phyloP scores from a whole-genome alignment of 1,139 yeast species.

The Saccharomyces hybrid region DNA sequence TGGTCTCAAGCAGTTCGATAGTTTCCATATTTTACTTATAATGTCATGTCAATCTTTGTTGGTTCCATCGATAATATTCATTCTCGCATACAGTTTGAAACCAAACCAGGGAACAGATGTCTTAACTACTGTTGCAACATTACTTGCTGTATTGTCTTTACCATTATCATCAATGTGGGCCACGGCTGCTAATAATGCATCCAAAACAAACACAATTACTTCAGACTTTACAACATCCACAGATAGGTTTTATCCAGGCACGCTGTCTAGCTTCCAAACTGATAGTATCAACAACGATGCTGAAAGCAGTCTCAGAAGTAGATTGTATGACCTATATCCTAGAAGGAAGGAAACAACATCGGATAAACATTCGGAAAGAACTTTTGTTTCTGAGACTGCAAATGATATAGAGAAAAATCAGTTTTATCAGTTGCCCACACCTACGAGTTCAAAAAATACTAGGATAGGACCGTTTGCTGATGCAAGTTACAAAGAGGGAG shows the following conservation, averaged over 20 bases:
- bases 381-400: constrained; percentile 2
- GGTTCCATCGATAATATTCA: constrained; percentile 63
- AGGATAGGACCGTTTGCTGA: neutral
- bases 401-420: constrained; percentile 7
- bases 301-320: constrained; percentile 6
- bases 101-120: constrained; percentile 27
- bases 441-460: neutral
- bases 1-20: constrained; percentile 76
- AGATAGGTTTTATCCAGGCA: constrained; percentile 13
- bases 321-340: constrained; percentile 11
- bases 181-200: constrained; percentile 42
- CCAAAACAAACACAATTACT: constrained; percentile 30
- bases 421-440: constrained; percentile 8
- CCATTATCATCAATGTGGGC: constrained; percentile 92
- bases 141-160: constrained; percentile 55
- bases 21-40: constrained; percentile 69
- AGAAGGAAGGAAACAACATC: constrained; percentile 3
- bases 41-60: constrained; percentile 79
- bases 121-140: constrained; percentile 36
- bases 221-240: constrained; percentile 15
- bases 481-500: neutral
- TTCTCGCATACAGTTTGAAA: constrained; percentile 40
- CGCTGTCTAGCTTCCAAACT: constrained; percentile 11
- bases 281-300: constrained; percentile 12
- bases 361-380: constrained; percentile 6